These are phyloP conservation scores for Sarocladium kiliense DNA, from an alignment of 2,329 filamentous ascomycete species.

Conservation along the genomic window DNA sequence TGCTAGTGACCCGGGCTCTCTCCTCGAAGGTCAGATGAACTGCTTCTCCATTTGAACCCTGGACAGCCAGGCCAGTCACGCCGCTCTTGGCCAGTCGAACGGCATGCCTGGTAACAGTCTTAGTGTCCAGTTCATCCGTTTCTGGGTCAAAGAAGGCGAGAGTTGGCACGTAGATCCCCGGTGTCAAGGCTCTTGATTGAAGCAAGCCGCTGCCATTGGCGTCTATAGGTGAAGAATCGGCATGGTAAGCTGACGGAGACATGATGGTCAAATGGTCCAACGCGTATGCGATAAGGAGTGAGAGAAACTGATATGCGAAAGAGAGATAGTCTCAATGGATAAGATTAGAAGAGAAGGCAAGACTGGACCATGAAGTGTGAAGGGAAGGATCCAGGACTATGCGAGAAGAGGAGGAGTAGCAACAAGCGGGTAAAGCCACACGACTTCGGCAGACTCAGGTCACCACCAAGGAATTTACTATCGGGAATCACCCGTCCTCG, in stretches of 20 bases:
- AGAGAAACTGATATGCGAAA: neutral
- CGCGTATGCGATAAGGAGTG: neutral
- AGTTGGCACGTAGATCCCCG: constrained; percentile 67
- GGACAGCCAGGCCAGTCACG: constrained; percentile 68
- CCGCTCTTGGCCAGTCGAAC: constrained; percentile 69
- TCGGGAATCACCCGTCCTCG: neutral
- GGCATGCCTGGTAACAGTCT: constrained; percentile 51
- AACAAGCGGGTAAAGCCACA: neutral
- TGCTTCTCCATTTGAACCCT: constrained; percentile 79
- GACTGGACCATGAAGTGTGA: neutral
- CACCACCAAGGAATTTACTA: neutral
- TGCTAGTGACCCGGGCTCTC: constrained; percentile 61
- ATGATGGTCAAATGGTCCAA: neutral
- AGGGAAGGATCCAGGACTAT: neutral
- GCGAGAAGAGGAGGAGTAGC: neutral
- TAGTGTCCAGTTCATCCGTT: constrained; percentile 62
- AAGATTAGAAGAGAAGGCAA: neutral
- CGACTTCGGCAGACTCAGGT: neutral
- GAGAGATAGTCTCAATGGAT: neutral
- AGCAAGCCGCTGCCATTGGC: neutral
- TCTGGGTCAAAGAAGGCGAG: constrained; percentile 65
- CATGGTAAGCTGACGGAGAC: constrained; percentile 2
- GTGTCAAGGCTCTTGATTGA: constrained; percentile 28
- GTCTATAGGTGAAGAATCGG: neutral
- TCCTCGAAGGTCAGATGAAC: constrained; percentile 71